These are phyloP conservation scores for Penicillium soppii DNA, from an alignment of 495 filamentous ascomycete genomes.

Conservation along the genomic window DNA sequence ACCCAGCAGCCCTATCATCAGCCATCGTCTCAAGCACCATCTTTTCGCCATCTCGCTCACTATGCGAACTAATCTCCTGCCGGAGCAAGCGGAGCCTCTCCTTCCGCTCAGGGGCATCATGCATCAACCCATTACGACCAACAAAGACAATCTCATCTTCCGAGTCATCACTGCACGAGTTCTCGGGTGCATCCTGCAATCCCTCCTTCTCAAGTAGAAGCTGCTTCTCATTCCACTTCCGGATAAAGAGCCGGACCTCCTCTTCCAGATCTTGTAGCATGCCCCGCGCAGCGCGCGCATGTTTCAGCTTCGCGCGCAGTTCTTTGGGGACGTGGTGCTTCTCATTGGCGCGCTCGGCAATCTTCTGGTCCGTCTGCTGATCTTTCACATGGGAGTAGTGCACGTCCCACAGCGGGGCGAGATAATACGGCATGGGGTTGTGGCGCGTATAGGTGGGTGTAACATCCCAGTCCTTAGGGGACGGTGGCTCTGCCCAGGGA, in stretches of 20 bases:
- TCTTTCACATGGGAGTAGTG: constrained; percentile 51
- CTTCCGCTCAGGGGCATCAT: constrained; percentile 53
- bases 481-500: constrained; percentile 79
- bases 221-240: constrained; percentile 55
- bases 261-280: constrained; percentile 66
- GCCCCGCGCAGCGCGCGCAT: constrained; percentile 63
- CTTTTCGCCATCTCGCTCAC: constrained; percentile 61
- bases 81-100: constrained; percentile 29
- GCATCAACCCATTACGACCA: constrained; percentile 72
- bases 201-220: constrained; percentile 41
- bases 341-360: constrained; percentile 35
- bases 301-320: constrained; percentile 63
- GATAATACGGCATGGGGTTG: constrained; percentile 76
- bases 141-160: constrained; percentile 96
- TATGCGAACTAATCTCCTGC: constrained; percentile 41
- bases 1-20: constrained; percentile 72
- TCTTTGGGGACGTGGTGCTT: constrained; percentile 50
- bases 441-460: constrained; percentile 75
- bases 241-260: constrained; percentile 60
- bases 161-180: constrained; percentile 55
- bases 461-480: constrained; percentile 76
- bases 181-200: constrained; percentile 47
- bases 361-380: constrained; percentile 36
- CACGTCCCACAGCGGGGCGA: constrained; percentile 83
- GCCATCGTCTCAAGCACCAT: constrained; percentile 75